Percentiles rank a stretch among this genome's conserved stretches.
Evolutionary conservation across 2,329 filamentous ascomycete species (phyloP).

Genomic region (Epichloe uncinata): DNA sequence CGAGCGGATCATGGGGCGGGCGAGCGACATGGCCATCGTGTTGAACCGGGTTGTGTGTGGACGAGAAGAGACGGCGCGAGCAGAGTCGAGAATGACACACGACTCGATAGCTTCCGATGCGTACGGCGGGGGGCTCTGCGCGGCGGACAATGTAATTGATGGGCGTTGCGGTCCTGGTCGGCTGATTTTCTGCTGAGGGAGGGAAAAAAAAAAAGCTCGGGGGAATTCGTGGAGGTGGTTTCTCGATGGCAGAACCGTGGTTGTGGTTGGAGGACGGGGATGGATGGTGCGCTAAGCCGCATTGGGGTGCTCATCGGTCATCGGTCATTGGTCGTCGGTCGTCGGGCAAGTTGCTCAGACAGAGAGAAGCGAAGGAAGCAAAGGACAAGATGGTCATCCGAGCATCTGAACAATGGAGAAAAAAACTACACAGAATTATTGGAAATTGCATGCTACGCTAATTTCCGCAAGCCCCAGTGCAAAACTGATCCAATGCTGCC

Average conservation of each 20-base stretch:
- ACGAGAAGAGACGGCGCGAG: conserved; percentile 6
- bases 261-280: conserved; percentile 4
- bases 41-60: conserved; percentile 2
- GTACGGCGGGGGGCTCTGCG: neutral
- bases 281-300: conserved; percentile 15
- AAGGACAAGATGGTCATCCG: neutral
- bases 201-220: conserved; percentile 33
- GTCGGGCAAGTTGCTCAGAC: too few relatives aligned
- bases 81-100: neutral
- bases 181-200: conserved; percentile 14
- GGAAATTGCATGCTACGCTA: too few relatives aligned
- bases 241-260: conserved; percentile 9
- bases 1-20: conserved; percentile 33
- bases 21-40: conserved; percentile 22
- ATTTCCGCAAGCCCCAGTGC: too few relatives aligned
- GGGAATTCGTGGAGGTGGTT: conserved; percentile 26
- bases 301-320: conserved; percentile 11
- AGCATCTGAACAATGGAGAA: too few relatives aligned
- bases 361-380: neutral
- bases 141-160: conserved; percentile 24
- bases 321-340: too few relatives aligned
- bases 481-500: too few relatives aligned
- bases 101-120: neutral
- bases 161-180: conserved; percentile 10
- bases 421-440: too few relatives aligned